A percentile compares a stretch with the other conserved stretches of the same genome.
phyloP scores from a whole-genome alignment of 2,329 filamentous ascomycete species.

The Penicillium aurantiogriseum region DNA sequence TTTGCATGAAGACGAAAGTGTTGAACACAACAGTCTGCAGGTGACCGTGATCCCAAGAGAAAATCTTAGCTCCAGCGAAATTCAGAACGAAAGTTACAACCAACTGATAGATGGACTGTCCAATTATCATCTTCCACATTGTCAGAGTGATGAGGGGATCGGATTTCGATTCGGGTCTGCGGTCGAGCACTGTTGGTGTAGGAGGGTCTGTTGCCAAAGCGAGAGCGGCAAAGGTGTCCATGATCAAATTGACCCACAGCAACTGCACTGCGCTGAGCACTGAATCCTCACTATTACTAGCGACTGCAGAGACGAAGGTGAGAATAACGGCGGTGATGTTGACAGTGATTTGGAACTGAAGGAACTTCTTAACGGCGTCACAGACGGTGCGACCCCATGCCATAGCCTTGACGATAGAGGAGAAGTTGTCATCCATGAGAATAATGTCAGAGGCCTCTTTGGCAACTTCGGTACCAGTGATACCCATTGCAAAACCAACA shows the following conservation, averaged over 20 bases:
- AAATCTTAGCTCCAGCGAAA: slow-evolving; percentile 41
- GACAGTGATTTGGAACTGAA: slow-evolving; percentile 55
- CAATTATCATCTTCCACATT: slow-evolving; percentile 50
- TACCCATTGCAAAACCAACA: slow-evolving; percentile 83
- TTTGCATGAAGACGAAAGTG: slow-evolving; percentile 49
- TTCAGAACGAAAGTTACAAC: slow-evolving; percentile 48
- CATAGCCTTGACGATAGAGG: slow-evolving; percentile 79
- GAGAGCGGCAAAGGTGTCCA: slow-evolving; percentile 67
- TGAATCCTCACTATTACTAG: slow-evolving; percentile 54
- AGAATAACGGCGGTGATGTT: slow-evolving; percentile 67
- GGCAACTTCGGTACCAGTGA: slow-evolving; percentile 77
- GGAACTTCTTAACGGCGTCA: slow-evolving; percentile 73
- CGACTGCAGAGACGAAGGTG: slow-evolving; percentile 64
- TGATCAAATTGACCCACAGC: slow-evolving; percentile 68
- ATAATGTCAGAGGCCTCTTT: slow-evolving; percentile 85
- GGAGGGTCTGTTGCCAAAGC: slow-evolving; percentile 65
- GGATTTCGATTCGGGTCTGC: slow-evolving; percentile 49
- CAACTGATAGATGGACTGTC: slow-evolving; percentile 45
- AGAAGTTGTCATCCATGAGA: slow-evolving; percentile 84
- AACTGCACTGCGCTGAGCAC: slow-evolving; percentile 66
- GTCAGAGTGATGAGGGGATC: slow-evolving; percentile 47
- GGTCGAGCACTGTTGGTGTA: slow-evolving; percentile 56
- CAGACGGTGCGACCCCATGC: slow-evolving; percentile 78
- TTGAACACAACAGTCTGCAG: slow-evolving; percentile 45
- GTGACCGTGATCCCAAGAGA: slow-evolving; percentile 30